These are phyloP conservation scores for Solanum pinnatisectum DNA, from an alignment of 257 asterid genomes.

Conservation along the genomic window DNA sequence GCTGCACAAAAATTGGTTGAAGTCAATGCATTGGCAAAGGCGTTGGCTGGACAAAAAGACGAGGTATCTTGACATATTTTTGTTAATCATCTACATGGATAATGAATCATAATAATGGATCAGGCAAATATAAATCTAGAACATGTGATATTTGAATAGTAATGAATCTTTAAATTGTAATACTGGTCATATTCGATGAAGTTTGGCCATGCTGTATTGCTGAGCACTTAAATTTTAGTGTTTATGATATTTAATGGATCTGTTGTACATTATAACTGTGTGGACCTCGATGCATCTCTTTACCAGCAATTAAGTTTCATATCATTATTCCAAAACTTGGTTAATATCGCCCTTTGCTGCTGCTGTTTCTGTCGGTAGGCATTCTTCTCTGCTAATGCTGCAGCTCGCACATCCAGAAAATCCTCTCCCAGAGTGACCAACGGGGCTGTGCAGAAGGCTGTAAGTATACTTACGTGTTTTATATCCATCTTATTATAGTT, in stretches of 20 bases:
- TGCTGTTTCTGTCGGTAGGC: slow-evolving; percentile 30
- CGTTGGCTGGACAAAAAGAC: slow-evolving; percentile 67
- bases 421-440: slow-evolving; percentile 89
- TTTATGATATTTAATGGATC: background rate
- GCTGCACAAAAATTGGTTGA: slow-evolving; percentile 93
- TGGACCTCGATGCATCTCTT: background rate
- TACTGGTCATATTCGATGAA: background rate
- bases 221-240: background rate
- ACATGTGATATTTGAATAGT: background rate
- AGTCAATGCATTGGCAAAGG: slow-evolving; percentile 90
- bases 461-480: slow-evolving; percentile 26
- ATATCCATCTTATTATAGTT: background rate
- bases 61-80: slow-evolving; percentile 35
- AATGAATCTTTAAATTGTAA: background rate
- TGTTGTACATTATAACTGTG: background rate
- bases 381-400: slow-evolving; percentile 71
- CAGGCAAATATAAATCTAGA: background rate
- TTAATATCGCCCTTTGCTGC: background rate
- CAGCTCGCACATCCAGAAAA: slow-evolving; percentile 87
- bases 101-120: background rate
- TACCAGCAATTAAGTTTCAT: background rate
- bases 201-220: background rate
- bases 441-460: slow-evolving; percentile 96
- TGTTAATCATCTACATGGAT: background rate
- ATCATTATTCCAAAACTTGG: background rate